phyloP scores from a whole-genome alignment of 192 early-diverging fungal species.

The Funneliformis geosporum region DNA sequence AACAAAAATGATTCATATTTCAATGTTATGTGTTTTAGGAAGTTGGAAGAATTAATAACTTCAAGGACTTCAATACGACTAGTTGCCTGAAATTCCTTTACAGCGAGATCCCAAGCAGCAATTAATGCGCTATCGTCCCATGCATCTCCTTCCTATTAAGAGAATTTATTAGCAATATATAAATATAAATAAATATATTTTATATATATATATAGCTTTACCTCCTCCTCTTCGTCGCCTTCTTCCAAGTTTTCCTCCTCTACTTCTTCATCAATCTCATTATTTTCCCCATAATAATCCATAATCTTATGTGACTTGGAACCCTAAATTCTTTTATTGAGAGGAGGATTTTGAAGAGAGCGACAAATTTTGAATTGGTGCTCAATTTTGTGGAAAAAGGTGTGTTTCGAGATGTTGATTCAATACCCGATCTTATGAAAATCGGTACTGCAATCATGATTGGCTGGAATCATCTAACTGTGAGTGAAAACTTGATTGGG shows the following conservation, averaged over 20 bases:
- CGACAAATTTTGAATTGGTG: not conserved
- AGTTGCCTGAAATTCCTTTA: constrained; percentile 55
- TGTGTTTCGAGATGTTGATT: no score
- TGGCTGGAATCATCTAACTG: no score
- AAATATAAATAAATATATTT: not conserved
- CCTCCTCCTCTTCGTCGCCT: not conserved
- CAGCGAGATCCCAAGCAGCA: constrained; percentile 62
- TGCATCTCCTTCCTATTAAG: constrained; percentile 36
- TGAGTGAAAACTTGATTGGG: no score
- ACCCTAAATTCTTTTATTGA: not conserved
- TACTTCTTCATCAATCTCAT: not conserved
- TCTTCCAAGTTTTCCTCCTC: not conserved
- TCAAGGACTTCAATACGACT: not conserved
- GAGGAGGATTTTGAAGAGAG: not conserved
- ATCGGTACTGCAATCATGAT: no score
- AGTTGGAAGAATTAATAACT: not conserved
- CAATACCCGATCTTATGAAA: no score
- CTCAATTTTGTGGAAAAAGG: not conserved
- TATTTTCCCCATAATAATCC: not conserved
- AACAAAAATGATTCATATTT: not conserved
- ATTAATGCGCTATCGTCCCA: constrained; percentile 69
- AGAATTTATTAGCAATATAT: not conserved
- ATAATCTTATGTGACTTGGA: not conserved
- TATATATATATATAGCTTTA: not conserved
- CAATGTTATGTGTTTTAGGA: not conserved